Evolutionary conservation across 805 yeast genomes (phyloP), one percentile per base, ranked within the genome.

Genomic region (Grigorovia humatica): DNA sequence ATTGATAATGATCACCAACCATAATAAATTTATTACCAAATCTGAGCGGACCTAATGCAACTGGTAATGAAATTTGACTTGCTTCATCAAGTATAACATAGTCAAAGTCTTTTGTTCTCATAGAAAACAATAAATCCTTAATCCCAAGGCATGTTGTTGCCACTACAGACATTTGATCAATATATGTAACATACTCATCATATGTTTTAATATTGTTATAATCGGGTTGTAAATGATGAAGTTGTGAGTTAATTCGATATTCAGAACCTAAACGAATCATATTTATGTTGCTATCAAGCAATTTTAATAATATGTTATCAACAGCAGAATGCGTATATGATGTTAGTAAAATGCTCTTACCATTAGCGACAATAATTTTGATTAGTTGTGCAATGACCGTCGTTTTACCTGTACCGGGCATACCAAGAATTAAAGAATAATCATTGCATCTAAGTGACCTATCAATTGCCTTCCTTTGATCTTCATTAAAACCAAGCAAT

Each of bases 401-500:
- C 1, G 96, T 88, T 62, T 88, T 88, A 9, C 96, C 99, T 0
- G 98, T 93, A 3, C 99, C 99, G 0, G 99, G 99, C 99, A 93
- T 93, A 0, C 99, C 99, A 54, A 91, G 70, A 18, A 93, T 78
- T 59, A 93, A 72, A 4, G 90, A 74, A 62, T 87, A 93, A 63
- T 90, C 96, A 50, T 81, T 64, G 0, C 93, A 76, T 15, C 74
- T 66, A 47, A 88, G 63, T 0, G 82, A 87, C 53, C 74, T 78
- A 15, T 80, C 76, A 42, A 93, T 74, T 0, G 97, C 98, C 2
- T 51, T 58, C 4, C 71, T 54, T 62, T 93, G 99, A 60, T 88
- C 96, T 0, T 64, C 60, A 60, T 93, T 93, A 58, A 87, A 80
- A 0, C 60, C 50, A 9, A 41, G 51, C 9, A 47, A 18, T 13